Evolutionary conservation across 768 basidiomycete species (phyloP).

Genomic region (Leccinum olivaceopallidum): DNA sequence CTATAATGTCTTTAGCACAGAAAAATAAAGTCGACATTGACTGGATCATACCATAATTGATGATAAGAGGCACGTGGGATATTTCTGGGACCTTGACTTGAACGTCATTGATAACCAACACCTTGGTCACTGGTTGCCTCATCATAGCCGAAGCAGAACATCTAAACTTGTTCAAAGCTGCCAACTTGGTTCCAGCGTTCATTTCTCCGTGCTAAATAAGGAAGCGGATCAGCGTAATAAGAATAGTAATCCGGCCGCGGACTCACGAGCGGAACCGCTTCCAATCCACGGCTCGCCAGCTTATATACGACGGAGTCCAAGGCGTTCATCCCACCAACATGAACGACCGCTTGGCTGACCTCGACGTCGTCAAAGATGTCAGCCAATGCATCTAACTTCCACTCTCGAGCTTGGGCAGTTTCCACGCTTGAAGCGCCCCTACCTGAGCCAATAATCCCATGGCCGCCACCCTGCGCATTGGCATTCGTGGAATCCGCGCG

Average conservation of each 20-base stretch:
- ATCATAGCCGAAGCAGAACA: constrained; percentile 52
- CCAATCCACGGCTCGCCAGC: constrained; percentile 79
- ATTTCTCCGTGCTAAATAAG: constrained; percentile 82
- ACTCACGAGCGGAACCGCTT: constrained; percentile 86
- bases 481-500: constrained; percentile 54
- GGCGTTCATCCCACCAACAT: constrained; percentile 85
- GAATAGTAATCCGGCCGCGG: not conserved
- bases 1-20: constrained; percentile 38
- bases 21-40: not conserved
- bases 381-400: constrained; percentile 91
- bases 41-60: constrained; percentile 79
- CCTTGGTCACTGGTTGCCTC: constrained; percentile 67
- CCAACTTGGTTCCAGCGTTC: constrained; percentile 78
- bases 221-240: constrained; percentile 14
- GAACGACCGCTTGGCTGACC: constrained; percentile 76
- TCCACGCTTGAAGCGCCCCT: constrained; percentile 78
- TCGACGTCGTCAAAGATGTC: constrained; percentile 91
- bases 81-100: constrained; percentile 90
- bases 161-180: constrained; percentile 84
- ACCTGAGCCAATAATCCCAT: constrained; percentile 94
- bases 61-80: constrained; percentile 86
- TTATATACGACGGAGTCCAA: constrained; percentile 91
- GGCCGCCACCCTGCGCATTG: constrained; percentile 51
- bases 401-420: constrained; percentile 84
- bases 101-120: constrained; percentile 92